Evolutionary conservation across 768 basidiomycete genomes (phyloP), one percentile per base, ranked within the genome.

Genomic region (Lactarius deliciosus): DNA sequence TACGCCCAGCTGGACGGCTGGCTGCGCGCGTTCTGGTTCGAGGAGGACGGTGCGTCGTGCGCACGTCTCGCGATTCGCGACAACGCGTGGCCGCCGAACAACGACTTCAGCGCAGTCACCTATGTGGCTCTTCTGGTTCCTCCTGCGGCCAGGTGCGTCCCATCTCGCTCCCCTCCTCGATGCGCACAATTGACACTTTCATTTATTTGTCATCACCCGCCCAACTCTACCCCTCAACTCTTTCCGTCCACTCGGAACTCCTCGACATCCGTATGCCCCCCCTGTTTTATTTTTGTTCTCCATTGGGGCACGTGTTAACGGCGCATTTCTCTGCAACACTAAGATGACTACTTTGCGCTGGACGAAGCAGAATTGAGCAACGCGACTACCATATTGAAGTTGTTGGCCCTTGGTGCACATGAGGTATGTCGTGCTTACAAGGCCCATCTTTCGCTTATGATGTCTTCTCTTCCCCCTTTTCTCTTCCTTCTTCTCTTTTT

Each of bases 81-180:
- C 10, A 82, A 83, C 25, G 68, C 73, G 4, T 92, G 91, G 90
- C 87, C 86, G 0, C 73, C 76, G 43, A 82, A 85, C 58, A 79
- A 82, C 63, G 79, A 79, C 67, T 77, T 79, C 22, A 83, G 81
- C 55, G 79, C 86, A 3, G 74, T 91, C 56, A 88, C 86, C 3
- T n/a, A 88, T 91, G 84, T 93, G 90, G 91, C 72, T 92, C 20
- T 84, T 90, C 71, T 93, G 90, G 90, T 85, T 90, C 69, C 76
- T 92, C 43, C 74, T 91, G 18, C 79, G 78, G 28, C 82, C 84
- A 65, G 83, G 90, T 88, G 69, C 70, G 86, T 77, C 36, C 13
- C 4, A 10, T 38, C 20, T 15, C 7, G 15, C 25, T 55, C 18
- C 15, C 43, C 22, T 40, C n/a, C 25, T 53, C 50, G 50, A 53